Base-by-base conservation (phyloP, 1,284 basidiomycete species). In the Boletellus sp. region DNA sequence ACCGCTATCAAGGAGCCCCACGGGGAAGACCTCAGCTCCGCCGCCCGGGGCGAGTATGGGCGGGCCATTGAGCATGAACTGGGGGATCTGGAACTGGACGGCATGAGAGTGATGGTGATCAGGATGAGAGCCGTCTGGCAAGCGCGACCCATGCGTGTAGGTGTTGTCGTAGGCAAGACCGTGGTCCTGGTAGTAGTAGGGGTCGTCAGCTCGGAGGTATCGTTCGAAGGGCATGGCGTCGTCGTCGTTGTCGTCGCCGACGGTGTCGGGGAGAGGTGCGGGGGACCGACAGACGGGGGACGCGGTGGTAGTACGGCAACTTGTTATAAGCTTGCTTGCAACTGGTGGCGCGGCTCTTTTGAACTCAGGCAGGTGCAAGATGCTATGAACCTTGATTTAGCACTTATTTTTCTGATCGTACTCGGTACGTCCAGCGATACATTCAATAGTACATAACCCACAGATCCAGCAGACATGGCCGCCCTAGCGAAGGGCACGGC, bases 11-110 rank as follows among this genome's bases (percentile, higher is more conserved):
- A 78, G 66, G 49, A 80, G 66, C 36, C 77, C 73, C 8, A 73
- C 70, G 1, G 81, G 78, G 16, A 87, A 61, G 11, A 85, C 80
- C 64, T 89, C 86, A 12, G 82, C 85, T 42, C 86, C 85, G 33
- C 86, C 85, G n/a, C 84, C 85, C 5, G 76, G 79, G 2, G 82
- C 82, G 24, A 88, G 74, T 8, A 78, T 75, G 13, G 83, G 81
- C 0, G 77, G 71, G 5, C 76, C 76, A 49, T 69, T 68, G 57
- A 81, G 71, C 65, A 88, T 77, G 62, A 84, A 88, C 18, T 76
- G 72, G 7, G 86, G 85, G 43, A 88, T 71, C 63, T 85, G 83
- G 55, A 88, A 78, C 50, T 80, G 77, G 46, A 85, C 64, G 8
- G 62, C 63, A 53, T 69, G 63, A 15, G 70, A 52, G 33, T 59